Percentiles rank a stretch among this genome's conserved stretches.
phyloP scores from a whole-genome alignment of 495 filamentous ascomycete species.

The Penicillium bialowiezense region DNA sequence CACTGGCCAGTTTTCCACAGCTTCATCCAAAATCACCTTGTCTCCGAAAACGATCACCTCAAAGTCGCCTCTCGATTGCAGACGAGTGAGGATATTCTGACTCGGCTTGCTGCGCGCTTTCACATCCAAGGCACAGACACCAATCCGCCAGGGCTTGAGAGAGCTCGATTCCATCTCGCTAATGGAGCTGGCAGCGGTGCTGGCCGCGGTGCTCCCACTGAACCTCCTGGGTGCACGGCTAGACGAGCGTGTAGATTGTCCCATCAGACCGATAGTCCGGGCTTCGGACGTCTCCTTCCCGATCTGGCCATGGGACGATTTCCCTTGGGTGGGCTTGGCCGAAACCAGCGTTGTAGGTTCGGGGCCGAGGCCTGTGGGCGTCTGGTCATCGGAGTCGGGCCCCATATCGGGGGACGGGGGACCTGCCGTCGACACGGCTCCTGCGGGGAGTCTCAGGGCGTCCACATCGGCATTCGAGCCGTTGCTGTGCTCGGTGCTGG shows the following conservation, averaged over 20 bases:
- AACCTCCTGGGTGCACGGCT: slow-evolving; percentile 72
- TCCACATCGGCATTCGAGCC: slow-evolving; percentile 40
- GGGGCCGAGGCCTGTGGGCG: slow-evolving; percentile 9
- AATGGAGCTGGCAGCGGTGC: slow-evolving; percentile 69
- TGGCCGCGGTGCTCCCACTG: slow-evolving; percentile 71
- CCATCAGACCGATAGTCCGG: slow-evolving; percentile 18
- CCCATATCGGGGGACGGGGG: slow-evolving; percentile 8
- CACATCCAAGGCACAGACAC: slow-evolving; percentile 91
- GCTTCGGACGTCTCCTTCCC: slow-evolving; percentile 17
- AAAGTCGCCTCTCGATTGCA: slow-evolving; percentile 88
- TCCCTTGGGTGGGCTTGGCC: slow-evolving; percentile 4
- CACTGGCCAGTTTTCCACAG: slow-evolving; percentile 59
- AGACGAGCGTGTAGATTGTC: slow-evolving; percentile 58
- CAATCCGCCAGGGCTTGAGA: slow-evolving; percentile 62
- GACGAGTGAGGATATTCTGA: slow-evolving; percentile 86
- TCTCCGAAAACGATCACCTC: slow-evolving; percentile 97
- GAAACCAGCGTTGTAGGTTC: slow-evolving; percentile 13
- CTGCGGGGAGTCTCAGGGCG: slow-evolving; percentile 11
- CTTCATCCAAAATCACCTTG: slow-evolving; percentile 96
- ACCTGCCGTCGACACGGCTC: slow-evolving; percentile 5
- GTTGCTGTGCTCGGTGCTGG: slow-evolving; percentile 16
- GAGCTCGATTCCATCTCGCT: slow-evolving; percentile 35
- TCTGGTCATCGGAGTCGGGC: slow-evolving; percentile 18
- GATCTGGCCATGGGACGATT: slow-evolving; percentile 9
- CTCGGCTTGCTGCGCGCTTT: slow-evolving; percentile 97